Conservation (phyloP, 306 rosid species). For the Citrullus colocynthis region DNA sequence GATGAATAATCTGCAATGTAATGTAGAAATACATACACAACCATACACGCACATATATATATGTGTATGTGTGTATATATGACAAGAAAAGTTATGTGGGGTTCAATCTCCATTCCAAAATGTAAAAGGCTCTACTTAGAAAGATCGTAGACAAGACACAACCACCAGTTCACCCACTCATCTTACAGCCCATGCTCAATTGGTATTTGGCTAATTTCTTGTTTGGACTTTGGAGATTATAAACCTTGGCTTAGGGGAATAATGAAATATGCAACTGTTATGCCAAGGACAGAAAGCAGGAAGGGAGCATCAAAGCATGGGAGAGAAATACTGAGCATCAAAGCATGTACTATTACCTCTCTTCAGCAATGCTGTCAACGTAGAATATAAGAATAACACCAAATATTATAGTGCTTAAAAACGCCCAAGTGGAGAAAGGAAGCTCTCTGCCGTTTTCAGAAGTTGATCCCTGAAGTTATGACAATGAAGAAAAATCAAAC, state of each 20-base stretch:
- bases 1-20: not conserved
- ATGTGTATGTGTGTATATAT: too few species aligned
- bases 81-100: not conserved
- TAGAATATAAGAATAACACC: slow-evolving; percentile 86
- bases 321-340: not conserved
- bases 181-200: not conserved
- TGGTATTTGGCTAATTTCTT: not conserved
- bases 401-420: slow-evolving; percentile 69
- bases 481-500: slow-evolving; percentile 1
- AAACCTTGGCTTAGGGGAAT: not conserved
- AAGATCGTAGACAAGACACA: not conserved
- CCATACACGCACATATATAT: not conserved
- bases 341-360: slow-evolving; percentile 37
- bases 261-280: not conserved
- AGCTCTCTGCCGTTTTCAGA: slow-evolving; percentile 45
- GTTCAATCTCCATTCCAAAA: not conserved
- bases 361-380: slow-evolving; percentile 88
- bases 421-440: slow-evolving; percentile 93
- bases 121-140: not conserved
- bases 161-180: not conserved
- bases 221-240: not conserved
- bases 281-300: not conserved
- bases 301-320: not conserved
- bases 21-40: not conserved
- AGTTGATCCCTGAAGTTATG: slow-evolving; percentile 55